Conservation (phyloP, 139 green algal genomes). For the Klebsormidium nitens region DNA sequence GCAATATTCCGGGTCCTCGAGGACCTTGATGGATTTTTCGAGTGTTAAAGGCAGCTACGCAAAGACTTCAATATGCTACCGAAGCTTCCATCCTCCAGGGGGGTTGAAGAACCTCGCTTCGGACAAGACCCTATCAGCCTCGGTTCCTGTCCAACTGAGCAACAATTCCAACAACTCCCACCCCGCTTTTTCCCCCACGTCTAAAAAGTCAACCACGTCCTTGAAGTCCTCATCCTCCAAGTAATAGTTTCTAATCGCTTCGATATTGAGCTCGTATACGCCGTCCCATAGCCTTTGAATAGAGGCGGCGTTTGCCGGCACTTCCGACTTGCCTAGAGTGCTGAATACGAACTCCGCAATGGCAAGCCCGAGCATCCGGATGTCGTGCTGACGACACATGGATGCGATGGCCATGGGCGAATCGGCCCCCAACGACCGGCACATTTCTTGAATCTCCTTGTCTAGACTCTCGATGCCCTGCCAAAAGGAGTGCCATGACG, state of each 20-base stretch:
- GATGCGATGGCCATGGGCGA: slow-evolving; percentile 16
- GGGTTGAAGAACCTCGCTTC: no score
- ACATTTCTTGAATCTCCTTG: slow-evolving; percentile 3
- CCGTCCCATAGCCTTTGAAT: slow-evolving; percentile 19
- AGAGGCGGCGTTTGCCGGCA: no score
- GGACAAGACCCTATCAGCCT: slow-evolving; percentile 5
- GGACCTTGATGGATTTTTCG: no score
- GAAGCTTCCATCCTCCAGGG: no score
- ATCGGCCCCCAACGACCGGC: slow-evolving; percentile 8
- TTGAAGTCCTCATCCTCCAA: slow-evolving; percentile 11
- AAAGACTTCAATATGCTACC: no score
- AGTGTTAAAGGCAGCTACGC: no score
- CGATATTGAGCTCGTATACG: slow-evolving; percentile 19
- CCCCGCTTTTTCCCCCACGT: slow-evolving; percentile 12
- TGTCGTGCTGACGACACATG: slow-evolving; percentile 28
- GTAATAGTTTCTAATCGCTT: slow-evolving; percentile 13
- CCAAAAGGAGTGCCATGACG: background rate
- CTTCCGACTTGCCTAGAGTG: slow-evolving; percentile 11
- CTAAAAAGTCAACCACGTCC: slow-evolving; percentile 12
- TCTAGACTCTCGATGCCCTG: slow-evolving; percentile 16
- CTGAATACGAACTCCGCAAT: slow-evolving; percentile 21
- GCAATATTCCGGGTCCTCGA: no score
- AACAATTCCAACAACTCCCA: slow-evolving; percentile 12
- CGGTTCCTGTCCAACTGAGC: background rate
- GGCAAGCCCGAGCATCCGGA: slow-evolving; percentile 24